Evolutionary conservation across 2,329 filamentous ascomycete species (phyloP).

Genomic region (Erysiphe pulchra): DNA sequence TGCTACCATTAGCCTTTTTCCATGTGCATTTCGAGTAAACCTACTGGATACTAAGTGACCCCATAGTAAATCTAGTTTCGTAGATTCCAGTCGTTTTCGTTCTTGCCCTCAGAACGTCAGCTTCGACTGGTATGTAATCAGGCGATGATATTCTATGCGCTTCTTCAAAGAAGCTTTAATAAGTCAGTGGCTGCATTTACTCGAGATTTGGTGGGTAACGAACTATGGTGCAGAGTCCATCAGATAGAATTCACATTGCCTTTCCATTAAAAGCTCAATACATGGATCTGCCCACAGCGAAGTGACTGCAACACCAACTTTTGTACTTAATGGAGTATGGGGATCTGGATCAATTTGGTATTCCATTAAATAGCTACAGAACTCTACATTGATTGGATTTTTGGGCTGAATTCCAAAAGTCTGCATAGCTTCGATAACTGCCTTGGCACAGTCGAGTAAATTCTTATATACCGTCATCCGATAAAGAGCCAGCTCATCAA

Average conservation of each 20-base stretch:
- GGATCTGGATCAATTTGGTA: conserved; percentile 83
- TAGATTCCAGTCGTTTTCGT: conserved; percentile 99
- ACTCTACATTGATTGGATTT: conserved; percentile 42
- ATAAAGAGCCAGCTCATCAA: conserved; percentile 83
- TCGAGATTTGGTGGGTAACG: conserved; percentile 1
- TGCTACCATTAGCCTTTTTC: conserved; percentile 16
- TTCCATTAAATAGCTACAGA: conserved; percentile 57
- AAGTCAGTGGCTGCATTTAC: neutral
- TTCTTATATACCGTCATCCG: conserved; percentile 97
- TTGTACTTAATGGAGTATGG: conserved; percentile 55
- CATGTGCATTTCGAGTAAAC: conserved; percentile 14
- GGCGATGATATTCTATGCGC: conserved; percentile 58
- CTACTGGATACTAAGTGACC: conserved; percentile 93
- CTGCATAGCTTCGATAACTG: conserved; percentile 71
- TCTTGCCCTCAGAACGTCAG: conserved; percentile 81
- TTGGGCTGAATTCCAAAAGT: conserved; percentile 71
- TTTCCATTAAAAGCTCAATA: conserved; percentile 62
- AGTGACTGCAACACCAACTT: conserved; percentile 60
- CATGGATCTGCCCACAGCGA: conserved; percentile 78
- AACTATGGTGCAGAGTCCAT: conserved; percentile 99
- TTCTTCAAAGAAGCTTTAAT: conserved; percentile 74
- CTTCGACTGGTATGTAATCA: conserved; percentile 79
- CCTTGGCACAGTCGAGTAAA: conserved; percentile 84
- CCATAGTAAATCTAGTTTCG: conserved; percentile 96
- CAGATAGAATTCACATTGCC: conserved; percentile 92